These are phyloP conservation scores for Pterocarpus santalinus DNA, from an alignment of 306 rosid species.

Conservation along the genomic window DNA sequence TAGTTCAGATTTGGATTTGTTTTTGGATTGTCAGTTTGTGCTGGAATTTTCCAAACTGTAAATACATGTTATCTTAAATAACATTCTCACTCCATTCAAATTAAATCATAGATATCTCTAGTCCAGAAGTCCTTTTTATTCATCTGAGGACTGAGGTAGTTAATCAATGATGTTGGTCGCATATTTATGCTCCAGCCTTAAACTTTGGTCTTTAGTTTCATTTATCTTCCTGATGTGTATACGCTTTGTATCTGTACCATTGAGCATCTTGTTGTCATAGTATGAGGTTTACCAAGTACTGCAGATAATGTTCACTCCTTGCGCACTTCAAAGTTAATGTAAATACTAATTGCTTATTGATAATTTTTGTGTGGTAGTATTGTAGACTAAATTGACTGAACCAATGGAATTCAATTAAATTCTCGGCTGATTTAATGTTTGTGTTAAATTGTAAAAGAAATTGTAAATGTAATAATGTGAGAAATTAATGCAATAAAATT, in stretches of 20 bases:
- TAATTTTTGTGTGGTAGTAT: background rate
- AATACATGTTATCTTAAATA: slow-evolving; percentile 40
- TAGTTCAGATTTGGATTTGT: slow-evolving; percentile 28
- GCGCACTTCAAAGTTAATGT: background rate
- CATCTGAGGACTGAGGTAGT: background rate
- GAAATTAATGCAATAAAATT: too few relatives aligned
- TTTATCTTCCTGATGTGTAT: background rate
- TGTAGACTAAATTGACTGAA: background rate
- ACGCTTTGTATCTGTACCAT: background rate
- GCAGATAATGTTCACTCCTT: background rate
- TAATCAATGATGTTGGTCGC: background rate
- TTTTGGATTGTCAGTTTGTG: slow-evolving; percentile 32
- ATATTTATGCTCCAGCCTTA: background rate
- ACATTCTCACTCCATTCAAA: slow-evolving; percentile 12
- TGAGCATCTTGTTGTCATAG: background rate
- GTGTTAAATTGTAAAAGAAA: too few relatives aligned
- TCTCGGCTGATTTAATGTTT: background rate
- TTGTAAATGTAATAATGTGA: too few relatives aligned
- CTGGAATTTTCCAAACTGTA: slow-evolving; percentile 54
- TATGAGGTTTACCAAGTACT: background rate
- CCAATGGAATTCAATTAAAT: background rate
- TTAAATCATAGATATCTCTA: background rate
- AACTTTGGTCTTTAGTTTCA: background rate
- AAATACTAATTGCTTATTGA: background rate
- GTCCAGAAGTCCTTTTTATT: background rate